phyloP scores from a whole-genome alignment of 345 rosid genomes.

The Eucalyptus cloeziana region DNA sequence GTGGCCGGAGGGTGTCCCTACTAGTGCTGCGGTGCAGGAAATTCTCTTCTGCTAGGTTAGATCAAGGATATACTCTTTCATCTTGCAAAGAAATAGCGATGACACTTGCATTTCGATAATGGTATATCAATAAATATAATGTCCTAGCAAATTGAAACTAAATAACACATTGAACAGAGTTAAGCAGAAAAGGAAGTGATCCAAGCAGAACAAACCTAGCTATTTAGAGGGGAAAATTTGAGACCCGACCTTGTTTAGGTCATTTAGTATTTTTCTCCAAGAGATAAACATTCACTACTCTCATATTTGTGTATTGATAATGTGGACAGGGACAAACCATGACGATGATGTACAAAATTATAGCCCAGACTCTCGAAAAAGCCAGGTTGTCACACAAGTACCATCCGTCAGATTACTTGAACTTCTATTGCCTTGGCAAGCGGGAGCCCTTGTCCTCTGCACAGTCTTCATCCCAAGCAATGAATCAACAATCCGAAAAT shows the following conservation, averaged over 20 bases:
- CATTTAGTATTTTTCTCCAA: not conserved
- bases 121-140: not conserved
- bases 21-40: conserved; percentile 51
- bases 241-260: not conserved
- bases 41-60: conserved; percentile 66
- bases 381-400: too few species aligned
- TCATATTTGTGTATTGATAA: too few species aligned
- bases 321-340: too few species aligned
- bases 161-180: not conserved
- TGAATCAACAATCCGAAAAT: conserved; percentile 8
- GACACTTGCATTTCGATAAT: fast-evolving
- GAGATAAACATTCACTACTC: not conserved
- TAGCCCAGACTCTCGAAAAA: too few species aligned
- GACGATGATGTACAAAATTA: too few species aligned
- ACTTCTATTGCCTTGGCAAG: conserved; percentile 67
- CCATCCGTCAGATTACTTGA: conserved; percentile 52
- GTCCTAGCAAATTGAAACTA: not conserved
- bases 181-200: not conserved
- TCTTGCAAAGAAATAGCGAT: not conserved
- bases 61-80: not conserved
- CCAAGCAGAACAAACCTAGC: not conserved
- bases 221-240: not conserved
- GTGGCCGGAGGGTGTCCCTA: conserved; percentile 71
- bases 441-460: conserved; percentile 20
- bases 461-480: not conserved